phyloP scores from a whole-genome alignment of 441 rosid genomes.

The Macaranga tanarius region DNA sequence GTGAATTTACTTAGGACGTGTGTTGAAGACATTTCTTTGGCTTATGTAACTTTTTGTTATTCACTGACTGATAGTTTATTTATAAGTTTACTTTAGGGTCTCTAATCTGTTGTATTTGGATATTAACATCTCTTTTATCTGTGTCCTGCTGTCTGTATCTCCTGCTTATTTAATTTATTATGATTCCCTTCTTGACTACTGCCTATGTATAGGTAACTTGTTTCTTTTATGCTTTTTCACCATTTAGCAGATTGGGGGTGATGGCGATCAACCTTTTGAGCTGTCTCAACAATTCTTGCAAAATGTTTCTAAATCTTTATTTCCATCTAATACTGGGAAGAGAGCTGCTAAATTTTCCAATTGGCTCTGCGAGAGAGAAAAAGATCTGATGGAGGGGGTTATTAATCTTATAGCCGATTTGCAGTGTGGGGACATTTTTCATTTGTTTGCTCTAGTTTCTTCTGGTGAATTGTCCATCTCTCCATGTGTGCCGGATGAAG shows the following conservation, averaged over 20 bases:
- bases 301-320: conserved; percentile 67
- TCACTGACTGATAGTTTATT: background rate
- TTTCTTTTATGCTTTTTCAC: conserved; percentile 5
- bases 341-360: conserved; percentile 75
- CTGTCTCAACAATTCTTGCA: conserved; percentile 87
- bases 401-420: conserved; percentile 65
- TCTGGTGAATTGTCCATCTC: conserved; percentile 73
- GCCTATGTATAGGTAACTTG: background rate
- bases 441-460: conserved; percentile 72
- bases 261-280: conserved; percentile 69
- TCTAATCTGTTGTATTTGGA: background rate
- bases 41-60: background rate
- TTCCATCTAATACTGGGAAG: conserved; percentile 81
- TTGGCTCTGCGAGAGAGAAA: conserved; percentile 68
- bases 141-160: background rate
- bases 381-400: conserved; percentile 54
- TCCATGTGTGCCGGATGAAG: conserved; percentile 77
- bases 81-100: background rate
- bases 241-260: conserved; percentile 79
- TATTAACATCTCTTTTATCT: background rate
- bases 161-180: conserved; percentile 3
- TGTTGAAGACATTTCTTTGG: background rate
- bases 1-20: background rate
- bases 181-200: background rate
- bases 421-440: conserved; percentile 90